These are phyloP conservation scores for Huntiella bhutanensis DNA, from an alignment of 2,329 filamentous ascomycete genomes.

Conservation along the genomic window DNA sequence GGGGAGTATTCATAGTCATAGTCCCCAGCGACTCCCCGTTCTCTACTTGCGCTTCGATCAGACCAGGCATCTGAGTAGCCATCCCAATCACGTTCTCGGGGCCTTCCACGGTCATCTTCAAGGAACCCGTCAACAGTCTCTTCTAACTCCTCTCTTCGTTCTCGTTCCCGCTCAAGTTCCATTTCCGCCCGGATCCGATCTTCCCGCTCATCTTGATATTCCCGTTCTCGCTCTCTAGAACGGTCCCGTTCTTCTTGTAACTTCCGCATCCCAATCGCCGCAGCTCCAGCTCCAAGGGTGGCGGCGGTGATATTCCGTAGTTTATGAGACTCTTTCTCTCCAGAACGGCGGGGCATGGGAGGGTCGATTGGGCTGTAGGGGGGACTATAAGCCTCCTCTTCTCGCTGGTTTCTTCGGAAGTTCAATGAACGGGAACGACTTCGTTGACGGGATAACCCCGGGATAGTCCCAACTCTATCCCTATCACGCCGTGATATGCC, in stretches of 20 bases:
- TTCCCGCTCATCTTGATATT: constrained; percentile 1
- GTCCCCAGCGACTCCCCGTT: neutral
- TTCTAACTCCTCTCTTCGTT: neutral
- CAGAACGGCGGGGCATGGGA: neutral
- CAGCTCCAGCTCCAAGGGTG: constrained; percentile 36
- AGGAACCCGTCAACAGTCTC: neutral
- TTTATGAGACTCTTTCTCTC: constrained; percentile 30
- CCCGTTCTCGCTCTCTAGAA: constrained; percentile 2
- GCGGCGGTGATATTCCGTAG: constrained; percentile 36
- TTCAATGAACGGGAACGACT: neutral
- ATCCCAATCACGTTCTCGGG: neutral
- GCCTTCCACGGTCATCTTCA: neutral
- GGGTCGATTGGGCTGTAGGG: neutral
- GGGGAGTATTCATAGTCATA: too few relatives aligned
- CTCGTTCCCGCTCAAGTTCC: neutral
- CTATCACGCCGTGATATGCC: neutral
- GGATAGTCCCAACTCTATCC: neutral
- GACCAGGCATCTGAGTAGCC: neutral
- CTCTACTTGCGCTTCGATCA: constrained; percentile 3
- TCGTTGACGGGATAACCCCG: neutral
- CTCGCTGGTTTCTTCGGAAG: neutral
- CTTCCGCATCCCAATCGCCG: constrained; percentile 44
- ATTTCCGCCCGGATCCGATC: constrained; percentile 9
- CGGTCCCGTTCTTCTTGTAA: constrained; percentile 25
- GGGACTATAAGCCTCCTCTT: neutral